A percentile compares a stretch with the other conserved stretches of the same genome.
phyloP scores from a whole-genome alignment of 345 rosid genomes.

The Eucalyptus sp. region DNA sequence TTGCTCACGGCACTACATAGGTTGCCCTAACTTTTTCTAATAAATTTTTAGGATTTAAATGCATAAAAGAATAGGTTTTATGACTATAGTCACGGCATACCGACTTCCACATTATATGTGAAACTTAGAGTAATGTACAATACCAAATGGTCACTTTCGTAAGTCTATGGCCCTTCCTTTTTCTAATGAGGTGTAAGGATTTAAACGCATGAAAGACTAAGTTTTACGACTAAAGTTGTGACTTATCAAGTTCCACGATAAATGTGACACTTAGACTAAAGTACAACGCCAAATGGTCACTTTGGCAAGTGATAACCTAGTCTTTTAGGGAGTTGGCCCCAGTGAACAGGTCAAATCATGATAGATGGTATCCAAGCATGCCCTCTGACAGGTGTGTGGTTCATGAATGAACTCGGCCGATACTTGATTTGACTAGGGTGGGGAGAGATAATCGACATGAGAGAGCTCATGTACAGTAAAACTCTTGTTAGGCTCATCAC shows the following conservation, averaged over 20 bases:
- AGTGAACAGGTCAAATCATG: not conserved
- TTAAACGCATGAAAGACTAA: not conserved
- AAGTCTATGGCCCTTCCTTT: no score
- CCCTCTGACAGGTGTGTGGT: not conserved
- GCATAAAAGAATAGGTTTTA: no score
- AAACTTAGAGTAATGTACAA: no score
- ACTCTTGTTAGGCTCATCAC: not conserved
- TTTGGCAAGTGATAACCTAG: not conserved
- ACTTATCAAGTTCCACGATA: not conserved
- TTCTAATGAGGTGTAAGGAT: not conserved
- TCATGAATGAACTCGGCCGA: not conserved
- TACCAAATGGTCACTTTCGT: no score
- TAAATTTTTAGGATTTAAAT: no score
- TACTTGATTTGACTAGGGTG: not conserved
- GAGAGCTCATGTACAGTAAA: not conserved
- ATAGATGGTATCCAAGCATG: not conserved
- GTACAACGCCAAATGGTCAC: not conserved
- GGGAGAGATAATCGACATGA: not conserved
- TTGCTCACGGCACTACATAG: not conserved
- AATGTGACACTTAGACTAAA: accelerated
- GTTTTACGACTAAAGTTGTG: not conserved
- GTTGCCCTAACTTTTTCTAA: no score
- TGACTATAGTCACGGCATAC: accelerated
- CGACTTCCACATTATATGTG: no score
- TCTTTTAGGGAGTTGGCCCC: not conserved